These are phyloP conservation scores for Aspergillus versicolor DNA, from an alignment of 2,329 filamentous ascomycete genomes.

Conservation along the genomic window DNA sequence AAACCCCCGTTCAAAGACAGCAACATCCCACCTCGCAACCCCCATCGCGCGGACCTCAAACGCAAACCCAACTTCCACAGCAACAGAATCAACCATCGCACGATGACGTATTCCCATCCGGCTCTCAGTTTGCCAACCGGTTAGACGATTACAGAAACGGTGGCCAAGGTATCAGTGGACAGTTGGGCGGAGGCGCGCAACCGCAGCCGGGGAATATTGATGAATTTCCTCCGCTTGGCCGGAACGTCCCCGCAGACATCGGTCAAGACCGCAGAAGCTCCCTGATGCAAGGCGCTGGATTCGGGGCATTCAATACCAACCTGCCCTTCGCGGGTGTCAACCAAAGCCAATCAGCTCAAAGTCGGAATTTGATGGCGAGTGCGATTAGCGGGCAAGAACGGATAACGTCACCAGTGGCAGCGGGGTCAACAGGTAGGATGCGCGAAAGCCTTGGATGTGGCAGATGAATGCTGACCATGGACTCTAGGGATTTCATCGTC, in stretches of 20 bases:
- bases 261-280: conserved; percentile 51
- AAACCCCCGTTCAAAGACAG: conserved; percentile 55
- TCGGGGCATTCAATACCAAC: conserved; percentile 40
- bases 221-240: conserved; percentile 61
- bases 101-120: conserved; percentile 48
- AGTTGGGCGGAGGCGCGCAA: conserved; percentile 50
- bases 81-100: conserved; percentile 49
- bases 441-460: neutral
- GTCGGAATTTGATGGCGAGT: conserved; percentile 30
- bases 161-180: conserved; percentile 53
- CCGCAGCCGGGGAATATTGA: conserved; percentile 59
- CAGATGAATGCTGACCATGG: conserved; percentile 16
- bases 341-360: conserved; percentile 39
- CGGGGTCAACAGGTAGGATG: conserved; percentile 30
- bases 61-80: conserved; percentile 40
- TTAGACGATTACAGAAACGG: conserved; percentile 59
- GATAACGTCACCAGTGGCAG: conserved; percentile 36
- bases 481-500: conserved; percentile 36
- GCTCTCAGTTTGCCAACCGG: conserved; percentile 51
- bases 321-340: conserved; percentile 44
- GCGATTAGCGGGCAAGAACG: conserved; percentile 41
- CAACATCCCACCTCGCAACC: conserved; percentile 47
- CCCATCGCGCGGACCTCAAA: conserved; percentile 41
- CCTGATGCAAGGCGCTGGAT: conserved; percentile 51
- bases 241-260: conserved; percentile 51